Conservation (phyloP, 352 stramenopile genomes). For the Achlya hypogyna region DNA sequence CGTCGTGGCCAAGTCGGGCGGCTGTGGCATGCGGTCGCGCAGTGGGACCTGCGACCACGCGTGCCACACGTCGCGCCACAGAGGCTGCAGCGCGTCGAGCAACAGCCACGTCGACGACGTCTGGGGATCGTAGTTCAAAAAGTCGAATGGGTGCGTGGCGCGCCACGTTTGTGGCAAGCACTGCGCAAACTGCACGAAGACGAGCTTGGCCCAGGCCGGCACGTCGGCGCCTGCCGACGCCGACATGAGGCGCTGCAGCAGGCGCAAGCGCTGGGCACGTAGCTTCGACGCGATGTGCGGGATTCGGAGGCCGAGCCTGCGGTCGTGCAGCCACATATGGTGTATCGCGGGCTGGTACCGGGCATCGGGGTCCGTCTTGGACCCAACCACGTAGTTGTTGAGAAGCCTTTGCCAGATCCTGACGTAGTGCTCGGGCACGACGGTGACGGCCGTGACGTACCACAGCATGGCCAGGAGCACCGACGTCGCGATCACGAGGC, state of each 20-base stretch:
- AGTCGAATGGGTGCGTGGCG: slow-evolving; percentile 5
- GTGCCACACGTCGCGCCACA: slow-evolving; percentile 4
- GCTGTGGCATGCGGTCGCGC: not conserved
- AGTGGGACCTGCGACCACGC: not conserved
- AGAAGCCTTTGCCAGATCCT: not conserved
- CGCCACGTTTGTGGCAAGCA: not conserved
- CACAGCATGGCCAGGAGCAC: slow-evolving; percentile 10
- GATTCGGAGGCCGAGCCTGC: not conserved
- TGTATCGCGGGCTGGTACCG: not conserved
- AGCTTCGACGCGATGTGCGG: not conserved
- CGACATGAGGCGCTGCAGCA: not conserved
- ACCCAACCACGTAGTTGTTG: not conserved
- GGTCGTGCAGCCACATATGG: not conserved
- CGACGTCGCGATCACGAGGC: not conserved
- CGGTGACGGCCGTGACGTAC: slow-evolving; percentile 3
- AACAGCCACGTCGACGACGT: not conserved
- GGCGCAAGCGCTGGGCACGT: not conserved
- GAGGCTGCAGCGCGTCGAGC: not conserved
- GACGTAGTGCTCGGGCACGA: not conserved
- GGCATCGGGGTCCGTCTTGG: not conserved
- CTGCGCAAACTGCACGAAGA: not conserved
- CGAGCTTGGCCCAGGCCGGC: not conserved
- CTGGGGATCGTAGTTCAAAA: not conserved
- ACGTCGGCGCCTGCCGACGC: not conserved
- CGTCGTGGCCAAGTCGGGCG: not conserved